Conservation (phyloP, 805 yeast genomes). For the Clavispora asparagi region DNA sequence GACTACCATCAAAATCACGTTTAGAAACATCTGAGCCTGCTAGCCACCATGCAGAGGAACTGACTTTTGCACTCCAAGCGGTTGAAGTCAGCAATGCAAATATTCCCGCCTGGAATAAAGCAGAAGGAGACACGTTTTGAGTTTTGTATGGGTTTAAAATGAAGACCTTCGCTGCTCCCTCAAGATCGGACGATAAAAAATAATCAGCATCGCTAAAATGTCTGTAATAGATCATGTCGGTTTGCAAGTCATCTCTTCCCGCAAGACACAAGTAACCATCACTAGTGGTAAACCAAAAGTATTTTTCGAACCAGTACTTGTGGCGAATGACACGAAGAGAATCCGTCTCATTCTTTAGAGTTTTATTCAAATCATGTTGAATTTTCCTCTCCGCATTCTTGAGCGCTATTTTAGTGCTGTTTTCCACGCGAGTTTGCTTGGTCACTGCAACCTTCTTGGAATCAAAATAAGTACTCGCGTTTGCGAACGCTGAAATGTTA, state of each 20-base stretch:
- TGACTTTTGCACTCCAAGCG: slow-evolving; percentile 86
- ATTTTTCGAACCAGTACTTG: slow-evolving; percentile 91
- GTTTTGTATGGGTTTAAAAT: slow-evolving; percentile 73
- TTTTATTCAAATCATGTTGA: slow-evolving; percentile 61
- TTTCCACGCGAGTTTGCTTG: slow-evolving; percentile 76
- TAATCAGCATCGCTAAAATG: slow-evolving; percentile 71
- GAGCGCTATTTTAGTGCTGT: slow-evolving; percentile 71
- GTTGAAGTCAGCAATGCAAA: slow-evolving; percentile 74
- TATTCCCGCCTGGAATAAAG: slow-evolving; percentile 85
- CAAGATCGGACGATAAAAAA: slow-evolving; percentile 68
- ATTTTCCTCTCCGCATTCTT: slow-evolving; percentile 79
- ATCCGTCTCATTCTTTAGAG: slow-evolving; percentile 48
- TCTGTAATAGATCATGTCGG: slow-evolving; percentile 73
- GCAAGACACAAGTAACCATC: slow-evolving; percentile 85
- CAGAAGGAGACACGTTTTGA: slow-evolving; percentile 75
- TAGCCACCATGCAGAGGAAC: slow-evolving; percentile 85
- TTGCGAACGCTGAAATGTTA: slow-evolving; percentile 74
- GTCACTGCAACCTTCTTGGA: slow-evolving; percentile 68
- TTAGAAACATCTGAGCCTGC: slow-evolving; percentile 65
- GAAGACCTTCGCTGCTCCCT: slow-evolving; percentile 70
- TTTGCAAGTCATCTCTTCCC: slow-evolving; percentile 77
- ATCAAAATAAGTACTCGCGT: slow-evolving; percentile 77
- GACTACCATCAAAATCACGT: slow-evolving; percentile 54
- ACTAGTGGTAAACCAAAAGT: slow-evolving; percentile 86
- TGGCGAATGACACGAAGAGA: slow-evolving; percentile 56